These are phyloP conservation scores for Coniochaeta sp. DNA, from an alignment of 2,329 filamentous ascomycete species.

Conservation along the genomic window DNA sequence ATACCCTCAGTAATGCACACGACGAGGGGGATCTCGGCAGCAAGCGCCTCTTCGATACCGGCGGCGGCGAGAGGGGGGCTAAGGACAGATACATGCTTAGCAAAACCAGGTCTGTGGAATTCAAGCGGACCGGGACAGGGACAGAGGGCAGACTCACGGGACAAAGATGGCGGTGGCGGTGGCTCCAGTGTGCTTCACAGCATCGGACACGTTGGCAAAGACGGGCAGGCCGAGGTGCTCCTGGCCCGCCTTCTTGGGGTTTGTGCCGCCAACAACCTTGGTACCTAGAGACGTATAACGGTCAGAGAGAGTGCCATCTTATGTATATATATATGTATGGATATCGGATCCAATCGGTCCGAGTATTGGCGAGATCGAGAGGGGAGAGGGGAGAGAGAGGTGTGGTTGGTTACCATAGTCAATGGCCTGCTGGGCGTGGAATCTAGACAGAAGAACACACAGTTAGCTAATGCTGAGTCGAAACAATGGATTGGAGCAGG, in stretches of 20 bases:
- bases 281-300: constrained; percentile 55
- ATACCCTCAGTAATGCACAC: constrained; percentile 99
- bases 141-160: constrained; percentile 63
- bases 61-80: constrained; percentile 86
- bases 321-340: too few relatives aligned
- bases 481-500: too few relatives aligned
- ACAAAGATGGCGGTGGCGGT: constrained; percentile 94
- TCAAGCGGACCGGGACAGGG: too few relatives aligned
- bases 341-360: too few relatives aligned
- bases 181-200: constrained; percentile 83
- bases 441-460: constrained; percentile 59
- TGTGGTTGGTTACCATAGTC: constrained; percentile 92
- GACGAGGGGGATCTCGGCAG: constrained; percentile 86
- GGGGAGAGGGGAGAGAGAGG: constrained; percentile 9
- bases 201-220: constrained; percentile 83
- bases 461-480: constrained; percentile 57
- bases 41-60: constrained; percentile 94
- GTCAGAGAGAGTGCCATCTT: constrained; percentile 16
- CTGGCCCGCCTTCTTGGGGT: constrained; percentile 95
- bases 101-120: too few relatives aligned
- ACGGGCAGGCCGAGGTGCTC: constrained; percentile 88
- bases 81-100: constrained; percentile 6
- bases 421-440: constrained; percentile 96
- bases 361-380: neutral
- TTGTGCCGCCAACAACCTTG: constrained; percentile 95